phyloP scores from a whole-genome alignment of 2,329 filamentous ascomycete genomes.

The Orbilia quercus region DNA sequence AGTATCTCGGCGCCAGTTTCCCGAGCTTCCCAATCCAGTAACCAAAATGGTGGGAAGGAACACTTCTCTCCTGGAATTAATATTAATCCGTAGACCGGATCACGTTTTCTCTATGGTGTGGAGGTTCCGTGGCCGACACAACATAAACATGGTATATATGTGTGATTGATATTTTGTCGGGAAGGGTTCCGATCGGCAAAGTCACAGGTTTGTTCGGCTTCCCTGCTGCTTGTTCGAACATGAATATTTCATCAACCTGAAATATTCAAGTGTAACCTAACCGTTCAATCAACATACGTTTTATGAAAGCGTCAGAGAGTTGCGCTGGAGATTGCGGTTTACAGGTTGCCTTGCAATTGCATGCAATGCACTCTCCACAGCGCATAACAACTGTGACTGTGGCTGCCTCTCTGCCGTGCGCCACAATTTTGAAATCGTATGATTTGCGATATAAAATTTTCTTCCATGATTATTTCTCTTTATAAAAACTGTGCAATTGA shows the following conservation, averaged over 20 bases:
- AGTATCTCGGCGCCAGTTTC: not conserved
- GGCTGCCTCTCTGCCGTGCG: slow-evolving; percentile 36
- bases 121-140: not conserved
- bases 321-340: too few species aligned
- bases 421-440: slow-evolving; percentile 1
- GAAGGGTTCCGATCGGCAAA: slow-evolving; percentile 17
- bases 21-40: slow-evolving; percentile 28
- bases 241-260: too few species aligned
- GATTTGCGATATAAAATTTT: slow-evolving; percentile 24
- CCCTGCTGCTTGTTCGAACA: not conserved
- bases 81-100: not conserved
- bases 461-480: not conserved
- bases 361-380: slow-evolving; percentile 10
- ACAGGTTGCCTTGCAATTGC: too few species aligned
- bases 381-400: slow-evolving; percentile 2
- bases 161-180: not conserved
- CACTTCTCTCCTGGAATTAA: not conserved
- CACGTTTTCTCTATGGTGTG: not conserved
- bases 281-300: not conserved
- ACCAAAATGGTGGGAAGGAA: slow-evolving; percentile 25
- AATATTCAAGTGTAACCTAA: not conserved
- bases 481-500: too few species aligned
- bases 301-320: not conserved
- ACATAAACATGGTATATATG: too few species aligned
- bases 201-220: not conserved